A percentile compares a stretch with the other conserved stretches of the same genome.
Conservation (phyloP, 805 yeast genomes). For the Lachancea thermotolerans region DNA sequence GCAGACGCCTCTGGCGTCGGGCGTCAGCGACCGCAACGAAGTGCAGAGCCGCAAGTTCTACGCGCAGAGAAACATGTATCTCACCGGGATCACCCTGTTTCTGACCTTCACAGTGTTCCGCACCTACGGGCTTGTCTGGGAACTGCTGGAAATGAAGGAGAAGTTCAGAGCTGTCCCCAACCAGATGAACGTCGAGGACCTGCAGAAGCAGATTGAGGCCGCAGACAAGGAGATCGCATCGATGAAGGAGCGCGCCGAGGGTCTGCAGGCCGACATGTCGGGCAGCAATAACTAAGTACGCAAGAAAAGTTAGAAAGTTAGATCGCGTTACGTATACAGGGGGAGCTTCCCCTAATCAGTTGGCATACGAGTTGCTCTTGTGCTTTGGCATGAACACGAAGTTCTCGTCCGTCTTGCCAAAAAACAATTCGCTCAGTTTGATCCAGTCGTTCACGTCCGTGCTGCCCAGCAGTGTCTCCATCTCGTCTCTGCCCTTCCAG, state of each 20-base stretch:
- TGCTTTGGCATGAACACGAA: slow-evolving; percentile 90
- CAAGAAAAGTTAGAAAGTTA: not conserved
- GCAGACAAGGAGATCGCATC: slow-evolving; percentile 60
- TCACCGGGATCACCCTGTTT: slow-evolving; percentile 92
- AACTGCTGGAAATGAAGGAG: slow-evolving; percentile 58
- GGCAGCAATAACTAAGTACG: not conserved
- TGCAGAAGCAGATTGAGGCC: slow-evolving; percentile 45
- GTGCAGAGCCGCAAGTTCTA: slow-evolving; percentile 86
- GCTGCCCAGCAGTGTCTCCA: slow-evolving; percentile 84
- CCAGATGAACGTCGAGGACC: slow-evolving; percentile 19
- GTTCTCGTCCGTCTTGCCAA: slow-evolving; percentile 72
- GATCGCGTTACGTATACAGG: not conserved
- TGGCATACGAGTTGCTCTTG: slow-evolving; percentile 73
- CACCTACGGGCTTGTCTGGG: slow-evolving; percentile 74
- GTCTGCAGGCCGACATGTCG: slow-evolving; percentile 52
- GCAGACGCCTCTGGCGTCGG: slow-evolving; percentile 21
- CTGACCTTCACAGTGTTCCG: slow-evolving; percentile 78
- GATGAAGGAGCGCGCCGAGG: slow-evolving; percentile 66
- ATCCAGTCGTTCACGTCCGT: slow-evolving; percentile 91
- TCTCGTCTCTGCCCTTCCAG: slow-evolving; percentile 88
- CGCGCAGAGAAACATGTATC: slow-evolving; percentile 92
- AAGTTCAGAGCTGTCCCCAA: slow-evolving; percentile 31
- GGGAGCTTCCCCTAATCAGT: not conserved
- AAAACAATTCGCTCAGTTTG: slow-evolving; percentile 87
- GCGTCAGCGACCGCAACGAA: slow-evolving; percentile 62